phyloP scores from a whole-genome alignment of 345 rosid species.

The Rubroshorea leprosula region DNA sequence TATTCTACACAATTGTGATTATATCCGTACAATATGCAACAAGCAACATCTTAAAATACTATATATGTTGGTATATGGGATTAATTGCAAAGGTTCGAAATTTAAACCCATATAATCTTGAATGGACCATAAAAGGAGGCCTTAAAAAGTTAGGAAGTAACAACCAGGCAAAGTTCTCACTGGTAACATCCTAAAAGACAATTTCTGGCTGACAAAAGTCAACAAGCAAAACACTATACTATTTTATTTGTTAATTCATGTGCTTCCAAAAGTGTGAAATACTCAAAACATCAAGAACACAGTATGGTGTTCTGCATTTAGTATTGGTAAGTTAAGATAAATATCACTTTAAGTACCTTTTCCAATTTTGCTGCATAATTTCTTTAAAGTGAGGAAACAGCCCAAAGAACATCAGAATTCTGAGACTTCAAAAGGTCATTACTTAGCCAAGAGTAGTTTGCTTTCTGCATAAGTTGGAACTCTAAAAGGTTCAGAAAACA shows the following conservation, averaged over 20 bases:
- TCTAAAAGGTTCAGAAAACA: slow-evolving; percentile 14
- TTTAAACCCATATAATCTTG: too few species aligned
- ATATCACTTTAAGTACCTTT: slow-evolving; percentile 44
- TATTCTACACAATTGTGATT: not conserved
- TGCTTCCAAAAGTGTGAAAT: not conserved
- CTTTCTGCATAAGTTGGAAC: slow-evolving; percentile 44
- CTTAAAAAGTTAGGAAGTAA: too few species aligned
- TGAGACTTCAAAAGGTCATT: slow-evolving; percentile 30
- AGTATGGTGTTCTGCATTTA: not conserved
- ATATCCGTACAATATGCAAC: too few species aligned
- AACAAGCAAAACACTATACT: not conserved
- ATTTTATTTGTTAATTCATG: slow-evolving; percentile 1
- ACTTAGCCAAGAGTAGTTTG: slow-evolving; percentile 28
- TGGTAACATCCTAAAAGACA: not conserved
- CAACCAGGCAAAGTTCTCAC: too few species aligned
- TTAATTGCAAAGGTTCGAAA: too few species aligned
- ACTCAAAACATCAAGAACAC: not conserved
- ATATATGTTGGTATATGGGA: not conserved
- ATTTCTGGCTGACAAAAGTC: not conserved
- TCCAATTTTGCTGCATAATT: slow-evolving; percentile 50
- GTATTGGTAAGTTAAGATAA: not conserved
- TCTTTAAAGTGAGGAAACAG: slow-evolving; percentile 41
- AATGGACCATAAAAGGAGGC: too few species aligned
- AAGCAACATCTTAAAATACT: slow-evolving; percentile 4
- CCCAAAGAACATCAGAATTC: slow-evolving; percentile 32